Evolutionary conservation across 495 filamentous ascomycete genomes (phyloP), one percentile per base, ranked within the genome.

Genomic region (Tuber melanosporum): DNA sequence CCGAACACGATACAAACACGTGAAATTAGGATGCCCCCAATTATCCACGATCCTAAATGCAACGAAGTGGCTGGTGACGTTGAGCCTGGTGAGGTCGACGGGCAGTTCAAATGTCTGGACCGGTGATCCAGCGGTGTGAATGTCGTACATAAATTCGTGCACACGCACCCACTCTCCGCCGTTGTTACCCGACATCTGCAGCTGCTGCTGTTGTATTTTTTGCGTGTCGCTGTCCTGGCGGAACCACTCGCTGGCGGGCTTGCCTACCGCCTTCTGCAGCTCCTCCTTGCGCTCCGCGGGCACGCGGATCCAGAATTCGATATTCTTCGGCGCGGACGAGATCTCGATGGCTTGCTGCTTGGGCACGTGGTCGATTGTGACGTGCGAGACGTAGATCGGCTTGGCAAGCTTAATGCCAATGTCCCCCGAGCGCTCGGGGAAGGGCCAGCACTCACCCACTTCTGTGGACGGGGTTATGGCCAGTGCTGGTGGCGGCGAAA

Each of bases 361-460:
- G 7, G 88, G 82, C 66, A 92, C 87, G 81, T 92, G 90, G 80
- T 93, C 91, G 71, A 92, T 83, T 5, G 89, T 88, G 39, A 92
- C 75, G 72, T 88, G 80, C 44, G 86, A 86, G 4, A 90, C 88
- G 77, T 87, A 86, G 73, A 92, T 85, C 7, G 77, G 45, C 46
- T 84, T 81, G 45, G 84, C 82, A 39, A 88, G 84, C 46, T 85
- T 73, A 72, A 92, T 86, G 32, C 83, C 83, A 19, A 93, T 72
- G 12, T 39, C 69, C 39, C 81, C 81, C 19, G 66, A 62, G 75
- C 71, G 70, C 70, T 79, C 57, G 83, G 84, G 36, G 85, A 88
- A 52, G 87, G 91, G 92, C 89, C 89, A 93, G 83, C 91, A 92
- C 66, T 92, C 88, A 45, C 89, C 89, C 32, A 88, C 86, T 45